Evolutionary conservation across 805 yeast species (phyloP).

Genomic region (Helenozyma rhizophorensis): DNA sequence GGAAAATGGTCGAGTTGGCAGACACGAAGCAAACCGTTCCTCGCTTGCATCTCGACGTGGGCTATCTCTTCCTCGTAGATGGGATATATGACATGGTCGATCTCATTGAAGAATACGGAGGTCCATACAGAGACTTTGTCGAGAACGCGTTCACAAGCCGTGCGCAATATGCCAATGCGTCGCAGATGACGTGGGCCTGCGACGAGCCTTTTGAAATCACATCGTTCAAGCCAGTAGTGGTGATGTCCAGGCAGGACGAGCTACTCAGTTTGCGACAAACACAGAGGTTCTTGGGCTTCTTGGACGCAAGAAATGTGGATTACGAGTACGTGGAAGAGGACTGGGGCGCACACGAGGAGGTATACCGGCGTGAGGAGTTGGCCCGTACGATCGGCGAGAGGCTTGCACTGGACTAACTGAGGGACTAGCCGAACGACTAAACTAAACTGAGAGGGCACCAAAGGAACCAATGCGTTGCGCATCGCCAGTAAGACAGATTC

Average conservation of each 20-base stretch:
- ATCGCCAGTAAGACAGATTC: no score
- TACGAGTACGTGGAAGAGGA: constrained; percentile 20
- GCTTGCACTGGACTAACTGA: no score
- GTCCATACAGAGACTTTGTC: constrained; percentile 50
- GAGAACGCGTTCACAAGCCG: constrained; percentile 46
- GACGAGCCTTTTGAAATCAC: constrained; percentile 1
- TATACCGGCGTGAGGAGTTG: constrained; percentile 42
- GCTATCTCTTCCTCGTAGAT: constrained; percentile 45
- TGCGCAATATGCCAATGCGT: constrained; percentile 19
- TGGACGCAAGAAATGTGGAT: constrained; percentile 17
- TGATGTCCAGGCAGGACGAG: constrained; percentile 69
- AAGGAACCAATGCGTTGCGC: no score
- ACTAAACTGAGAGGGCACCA: no score
- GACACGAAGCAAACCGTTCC: not conserved
- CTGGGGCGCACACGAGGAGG: constrained; percentile 66
- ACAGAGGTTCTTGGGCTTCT: constrained; percentile 28
- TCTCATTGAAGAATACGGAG: constrained; percentile 58
- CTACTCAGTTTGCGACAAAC: constrained; percentile 53
- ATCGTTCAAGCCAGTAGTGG: constrained; percentile 27
- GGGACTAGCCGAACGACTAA: not conserved
- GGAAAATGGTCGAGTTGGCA: constrained; percentile 12
- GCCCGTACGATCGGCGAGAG: constrained; percentile 17
- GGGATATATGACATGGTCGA: constrained; percentile 61
- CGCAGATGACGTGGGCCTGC: constrained; percentile 19
- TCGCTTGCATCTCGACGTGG: constrained; percentile 1